A percentile compares a stretch with the other conserved stretches of the same genome.
Conservation (phyloP, 305 asterid species). For the Solanum aculeatissimum region DNA sequence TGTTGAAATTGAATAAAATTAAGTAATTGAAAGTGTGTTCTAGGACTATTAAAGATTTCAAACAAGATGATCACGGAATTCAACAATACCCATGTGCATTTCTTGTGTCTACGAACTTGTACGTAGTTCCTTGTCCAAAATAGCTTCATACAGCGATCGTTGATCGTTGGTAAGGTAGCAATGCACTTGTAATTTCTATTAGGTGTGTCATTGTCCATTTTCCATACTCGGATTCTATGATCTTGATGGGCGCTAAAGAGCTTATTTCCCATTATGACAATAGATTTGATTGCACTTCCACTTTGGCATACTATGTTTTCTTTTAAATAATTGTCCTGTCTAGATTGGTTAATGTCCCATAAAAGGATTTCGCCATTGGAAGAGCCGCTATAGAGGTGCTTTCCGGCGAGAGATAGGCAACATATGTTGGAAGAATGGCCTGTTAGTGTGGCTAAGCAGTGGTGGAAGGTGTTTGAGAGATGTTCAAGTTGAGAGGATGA, state of each 20-base stretch:
- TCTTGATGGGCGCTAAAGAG: conserved; percentile 69
- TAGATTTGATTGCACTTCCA: conserved; percentile 45
- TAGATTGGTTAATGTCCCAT: conserved; percentile 17
- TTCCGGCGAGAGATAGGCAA: conserved; percentile 41
- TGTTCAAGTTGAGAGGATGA: not conserved
- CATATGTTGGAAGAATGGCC: conserved; percentile 52
- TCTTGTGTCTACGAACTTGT: conserved; percentile 48
- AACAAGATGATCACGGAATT: not conserved
- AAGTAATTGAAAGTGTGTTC: not conserved
- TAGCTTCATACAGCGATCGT: conserved; percentile 43
- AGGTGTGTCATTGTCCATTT: not conserved
- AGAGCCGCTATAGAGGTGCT: conserved; percentile 44
- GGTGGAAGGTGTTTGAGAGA: conserved; percentile 8
- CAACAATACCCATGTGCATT: conserved; percentile 49
- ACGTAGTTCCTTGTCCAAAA: conserved; percentile 55
- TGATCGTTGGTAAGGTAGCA: conserved; percentile 49
- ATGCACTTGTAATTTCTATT: conserved; percentile 25
- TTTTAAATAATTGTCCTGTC: not conserved
- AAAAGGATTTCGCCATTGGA: conserved; percentile 52
- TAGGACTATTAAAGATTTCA: not conserved
- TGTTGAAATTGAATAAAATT: not conserved
- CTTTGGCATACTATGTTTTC: conserved; percentile 5
- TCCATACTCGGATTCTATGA: conserved; percentile 72
- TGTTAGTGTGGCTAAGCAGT: conserved; percentile 35
- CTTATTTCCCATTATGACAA: conserved; percentile 24